Conservation (phyloP, 345 rosid species). For the Anacardium occidentale region DNA sequence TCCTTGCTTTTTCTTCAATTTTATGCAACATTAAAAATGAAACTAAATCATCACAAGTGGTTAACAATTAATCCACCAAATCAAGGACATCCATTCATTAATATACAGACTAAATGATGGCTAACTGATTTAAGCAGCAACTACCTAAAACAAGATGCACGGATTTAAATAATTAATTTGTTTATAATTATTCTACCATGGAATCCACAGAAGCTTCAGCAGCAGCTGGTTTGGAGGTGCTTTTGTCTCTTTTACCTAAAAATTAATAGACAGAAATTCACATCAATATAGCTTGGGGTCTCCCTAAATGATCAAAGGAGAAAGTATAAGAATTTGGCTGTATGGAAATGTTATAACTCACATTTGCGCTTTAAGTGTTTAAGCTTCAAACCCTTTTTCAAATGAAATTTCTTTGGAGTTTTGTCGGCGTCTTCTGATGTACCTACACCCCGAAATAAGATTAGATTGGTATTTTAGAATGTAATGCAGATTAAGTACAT, state of each 20-base stretch:
- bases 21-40: no score
- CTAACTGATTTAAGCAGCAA: neutral
- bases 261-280: conserved; percentile 2
- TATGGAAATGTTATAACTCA: neutral
- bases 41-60: no score
- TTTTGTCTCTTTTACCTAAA: conserved; percentile 30
- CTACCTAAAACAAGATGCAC: neutral
- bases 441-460: conserved; percentile 19
- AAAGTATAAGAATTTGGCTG: neutral
- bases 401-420: conserved; percentile 20
- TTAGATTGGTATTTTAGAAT: neutral
- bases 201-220: conserved; percentile 33
- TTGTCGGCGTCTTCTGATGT: conserved; percentile 22
- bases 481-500: no score
- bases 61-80: no score
- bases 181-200: conserved; percentile 43
- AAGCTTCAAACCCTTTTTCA: conserved; percentile 45
- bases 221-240: conserved; percentile 29
- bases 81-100: neutral
- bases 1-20: no score
- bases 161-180: neutral
- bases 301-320: neutral
- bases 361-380: conserved; percentile 29
- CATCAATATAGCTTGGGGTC: neutral
- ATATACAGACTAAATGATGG: neutral